These are phyloP conservation scores for Cladosporium cucumerinum DNA, from an alignment of 2,329 filamentous ascomycete species.

Conservation along the genomic window DNA sequence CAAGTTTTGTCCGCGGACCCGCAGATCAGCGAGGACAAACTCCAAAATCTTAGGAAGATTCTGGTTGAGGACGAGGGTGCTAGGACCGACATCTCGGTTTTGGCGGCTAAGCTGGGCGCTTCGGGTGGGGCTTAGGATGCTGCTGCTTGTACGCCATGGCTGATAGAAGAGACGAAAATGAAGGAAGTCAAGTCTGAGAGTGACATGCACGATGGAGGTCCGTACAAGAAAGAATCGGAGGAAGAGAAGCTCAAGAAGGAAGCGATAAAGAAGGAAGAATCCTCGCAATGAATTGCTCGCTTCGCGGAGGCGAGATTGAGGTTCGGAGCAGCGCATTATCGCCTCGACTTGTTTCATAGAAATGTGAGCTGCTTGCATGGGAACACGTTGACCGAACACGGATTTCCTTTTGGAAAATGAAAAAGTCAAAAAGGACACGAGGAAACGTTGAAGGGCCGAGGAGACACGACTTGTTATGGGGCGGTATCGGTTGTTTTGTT, in stretches of 20 bases:
- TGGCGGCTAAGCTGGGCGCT: conserved; percentile 26
- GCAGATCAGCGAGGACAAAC: conserved; percentile 52
- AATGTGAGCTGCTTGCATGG: background rate
- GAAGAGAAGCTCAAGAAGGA: background rate
- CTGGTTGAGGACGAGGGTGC: conserved; percentile 64
- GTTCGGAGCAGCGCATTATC: background rate
- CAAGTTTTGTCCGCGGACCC: conserved; percentile 38
- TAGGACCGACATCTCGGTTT: conserved; percentile 52
- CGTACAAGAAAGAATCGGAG: background rate
- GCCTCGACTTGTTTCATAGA: background rate
- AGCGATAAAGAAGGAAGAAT: background rate
- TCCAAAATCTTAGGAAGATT: conserved; percentile 69
- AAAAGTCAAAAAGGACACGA: background rate
- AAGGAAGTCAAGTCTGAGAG: background rate
- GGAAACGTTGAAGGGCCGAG: background rate
- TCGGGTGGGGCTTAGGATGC: conserved; percentile 1
- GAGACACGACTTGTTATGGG: background rate
- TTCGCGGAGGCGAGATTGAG: background rate
- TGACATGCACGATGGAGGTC: background rate
- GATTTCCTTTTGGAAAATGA: background rate
- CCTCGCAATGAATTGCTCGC: background rate
- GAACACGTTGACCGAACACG: background rate
- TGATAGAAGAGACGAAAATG: background rate
- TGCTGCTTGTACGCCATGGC: background rate
- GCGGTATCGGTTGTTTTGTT: background rate